Base-by-base conservation (phyloP, 2,329 filamentous ascomycete species). In the Colletotrichum liriopes region DNA sequence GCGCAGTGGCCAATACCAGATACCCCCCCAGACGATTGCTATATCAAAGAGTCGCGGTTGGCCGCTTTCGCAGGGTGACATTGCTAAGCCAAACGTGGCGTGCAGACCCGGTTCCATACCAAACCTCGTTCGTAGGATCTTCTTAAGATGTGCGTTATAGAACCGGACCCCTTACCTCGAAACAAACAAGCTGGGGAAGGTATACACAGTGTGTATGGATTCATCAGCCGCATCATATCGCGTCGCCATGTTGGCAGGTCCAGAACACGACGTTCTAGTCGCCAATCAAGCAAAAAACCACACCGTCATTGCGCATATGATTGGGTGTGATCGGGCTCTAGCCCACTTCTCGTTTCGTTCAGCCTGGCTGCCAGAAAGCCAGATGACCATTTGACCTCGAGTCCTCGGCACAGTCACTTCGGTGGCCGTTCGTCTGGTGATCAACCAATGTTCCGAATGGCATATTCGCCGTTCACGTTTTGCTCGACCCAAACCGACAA, bases 131-230 rank as follows among this genome's bases (percentile, higher is more conserved):
- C 59, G 55, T 59, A 61, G 65, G 76, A 75, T 77, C 71, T 75
- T 73, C 77, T 77, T 78, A 78, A 74, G 77, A 78, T 78, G 77
- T 77, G 76, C 77, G 67, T 63, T 78, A 78, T 78, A 77, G 74
- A 56, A 61, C 39, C 29, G 16, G 49, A 51, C 55, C 65, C 60
- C 45, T 62, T 47, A 29, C 37, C 26, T 37, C 16, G 58, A 63
- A 56, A 52, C 56, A 67, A 63, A 37, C 47, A 43, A 41, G 9
- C 45, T 26, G 45, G 60, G 45, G 60, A 37, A 51, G n/a, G 8
- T 4, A 49, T 39, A 11, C 7, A 2, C 29, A 37, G 58, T 35
- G 37, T 43, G 12, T 35, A 14, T 43, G 32, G 14, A 20, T 39
- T 26, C 32, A 23, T 26, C 35, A 18, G 45, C 45, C n/a, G 45